phyloP scores from a whole-genome alignment of 805 yeast genomes.

The Maudiozyma saulgeensis region DNA sequence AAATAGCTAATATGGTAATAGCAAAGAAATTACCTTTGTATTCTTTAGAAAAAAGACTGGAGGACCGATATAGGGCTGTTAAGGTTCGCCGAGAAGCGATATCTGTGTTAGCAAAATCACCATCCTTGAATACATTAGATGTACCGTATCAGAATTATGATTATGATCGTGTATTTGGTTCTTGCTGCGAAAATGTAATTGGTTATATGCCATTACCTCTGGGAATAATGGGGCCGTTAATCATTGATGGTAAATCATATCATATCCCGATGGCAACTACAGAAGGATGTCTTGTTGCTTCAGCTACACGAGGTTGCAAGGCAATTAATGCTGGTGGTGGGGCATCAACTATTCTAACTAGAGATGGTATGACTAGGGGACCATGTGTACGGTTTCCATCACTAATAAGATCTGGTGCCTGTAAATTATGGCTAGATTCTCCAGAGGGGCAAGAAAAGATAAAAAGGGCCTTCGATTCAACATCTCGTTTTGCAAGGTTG shows the following conservation, averaged over 20 bases:
- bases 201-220: constrained; percentile 95
- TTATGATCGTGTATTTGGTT: constrained; percentile 93
- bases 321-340: constrained; percentile 98
- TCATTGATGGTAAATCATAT: constrained; percentile 78
- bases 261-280: constrained; percentile 99
- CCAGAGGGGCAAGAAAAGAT: constrained; percentile 80
- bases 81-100: constrained; percentile 87
- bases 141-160: constrained; percentile 81
- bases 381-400: constrained; percentile 90
- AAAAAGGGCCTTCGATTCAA: constrained; percentile 87
- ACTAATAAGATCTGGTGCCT: constrained; percentile 81
- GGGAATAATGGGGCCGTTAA: constrained; percentile 95
- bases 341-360: constrained; percentile 79
- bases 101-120: constrained; percentile 71
- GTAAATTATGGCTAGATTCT: constrained; percentile 91
- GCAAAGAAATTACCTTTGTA: constrained; percentile 80
- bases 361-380: constrained; percentile 99
- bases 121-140: constrained; percentile 58
- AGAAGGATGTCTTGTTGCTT: constrained; percentile 97
- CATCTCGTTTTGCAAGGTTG: constrained; percentile 93
- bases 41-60: constrained; percentile 87
- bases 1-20: constrained; percentile 60
- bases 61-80: constrained; percentile 87
- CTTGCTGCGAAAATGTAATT: constrained; percentile 97
- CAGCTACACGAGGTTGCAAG: constrained; percentile 98